Conservation (phyloP, 768 basidiomycete species). For the Boletus bicolor region DNA sequence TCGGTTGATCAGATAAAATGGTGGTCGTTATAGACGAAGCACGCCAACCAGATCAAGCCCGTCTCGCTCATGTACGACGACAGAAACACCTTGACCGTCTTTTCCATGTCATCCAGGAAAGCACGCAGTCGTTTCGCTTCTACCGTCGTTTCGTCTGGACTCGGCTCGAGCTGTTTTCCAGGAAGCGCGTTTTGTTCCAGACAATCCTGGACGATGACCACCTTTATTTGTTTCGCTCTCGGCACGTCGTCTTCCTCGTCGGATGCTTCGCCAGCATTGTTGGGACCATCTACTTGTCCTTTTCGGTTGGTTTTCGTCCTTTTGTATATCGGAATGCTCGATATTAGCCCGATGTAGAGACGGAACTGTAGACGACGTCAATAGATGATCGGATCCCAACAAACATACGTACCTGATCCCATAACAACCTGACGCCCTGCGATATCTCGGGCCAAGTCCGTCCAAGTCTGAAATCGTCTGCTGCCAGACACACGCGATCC, state of each 20-base stretch:
- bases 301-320: constrained; percentile 21
- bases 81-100: constrained; percentile 60
- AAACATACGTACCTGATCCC: constrained; percentile 27
- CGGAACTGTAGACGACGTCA: constrained; percentile 25
- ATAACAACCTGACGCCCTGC: constrained; percentile 26
- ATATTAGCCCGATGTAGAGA: constrained; percentile 29
- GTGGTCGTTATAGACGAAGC: background rate
- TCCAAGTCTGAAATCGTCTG: constrained; percentile 32
- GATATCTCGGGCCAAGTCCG: constrained; percentile 31
- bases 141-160: constrained; percentile 6
- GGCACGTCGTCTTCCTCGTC: constrained; percentile 28
- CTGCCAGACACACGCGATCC: constrained; percentile 26
- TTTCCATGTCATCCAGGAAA: constrained; percentile 64
- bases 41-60: constrained; percentile 60
- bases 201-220: constrained; percentile 26
- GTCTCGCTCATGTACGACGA: constrained; percentile 63
- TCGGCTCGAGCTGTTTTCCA: constrained; percentile 29
- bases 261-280: constrained; percentile 31
- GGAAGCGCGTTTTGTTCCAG: constrained; percentile 29
- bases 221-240: constrained; percentile 18
- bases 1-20: constrained; percentile 2
- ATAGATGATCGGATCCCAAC: background rate
- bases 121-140: constrained; percentile 32
- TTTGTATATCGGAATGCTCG: constrained; percentile 31
- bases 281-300: constrained; percentile 27